Base-by-base conservation (phyloP, 164 flowering plant species). In the Magnolia officinalis region DNA sequence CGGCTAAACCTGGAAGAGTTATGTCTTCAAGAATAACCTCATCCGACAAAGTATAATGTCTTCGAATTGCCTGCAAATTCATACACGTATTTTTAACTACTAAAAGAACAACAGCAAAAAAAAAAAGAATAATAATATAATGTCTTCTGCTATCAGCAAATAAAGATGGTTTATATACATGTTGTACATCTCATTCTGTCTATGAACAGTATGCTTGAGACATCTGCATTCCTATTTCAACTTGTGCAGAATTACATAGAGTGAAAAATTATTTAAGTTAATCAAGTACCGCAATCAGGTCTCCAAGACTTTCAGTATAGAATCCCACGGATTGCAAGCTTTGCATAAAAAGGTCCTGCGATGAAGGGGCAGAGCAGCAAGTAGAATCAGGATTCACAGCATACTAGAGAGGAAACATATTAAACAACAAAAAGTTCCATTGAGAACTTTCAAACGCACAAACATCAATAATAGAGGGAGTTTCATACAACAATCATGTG, bases 1-100 rank as follows among this genome's bases (percentile, higher is more conserved):
- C 99, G 68, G 95, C 87, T 77, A 96, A 87, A 80, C 97, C 99
- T 51, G 98, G 99, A 77, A 96, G 97, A 79, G 82, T 86, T 75
- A 90, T 71, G 52, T 96, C 98, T 81, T 96, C 97, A 67, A 93
- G 90, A 78, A 88, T 80, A 72, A 91, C 90, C 84, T 96, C 99
- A 88, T 92, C 82, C 23, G 84, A 77, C 73, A 88, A 78, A 76
- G 86, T 81, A 81, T 74, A 83, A 81, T 88, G 88, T 61, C 83
- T 85, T 24, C 86, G 86, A 78, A 92, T 77, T 24, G 86, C 94
- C 99, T 96, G 87, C 71, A 81, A 78, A 73, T 59, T 59, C 24
- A 72, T 1, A 49, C 18, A 59, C 52, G 26, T n/a, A 73, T 24
- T 73, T 37, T 37, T n/a, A 45, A 73, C 7, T 24, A 50, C 52